phyloP scores from a whole-genome alignment of 2,329 filamentous ascomycete species.

The Capronia americana region DNA sequence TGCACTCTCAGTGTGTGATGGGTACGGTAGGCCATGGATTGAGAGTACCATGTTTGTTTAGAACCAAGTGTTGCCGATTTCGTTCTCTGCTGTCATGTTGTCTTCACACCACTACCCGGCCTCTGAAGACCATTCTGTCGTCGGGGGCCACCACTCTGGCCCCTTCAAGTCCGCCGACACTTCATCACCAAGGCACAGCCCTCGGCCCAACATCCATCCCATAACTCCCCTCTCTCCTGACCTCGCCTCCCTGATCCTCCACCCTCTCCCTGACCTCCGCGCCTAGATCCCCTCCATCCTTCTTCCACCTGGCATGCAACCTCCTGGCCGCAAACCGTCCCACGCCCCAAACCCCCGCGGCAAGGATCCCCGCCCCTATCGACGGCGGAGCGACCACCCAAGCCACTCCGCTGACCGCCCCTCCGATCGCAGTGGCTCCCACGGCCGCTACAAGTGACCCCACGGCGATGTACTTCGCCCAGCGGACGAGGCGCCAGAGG shows the following conservation, averaged over 20 bases:
- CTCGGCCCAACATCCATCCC: slow-evolving; percentile 35
- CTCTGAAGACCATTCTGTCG: not conserved
- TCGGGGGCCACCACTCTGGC: not conserved
- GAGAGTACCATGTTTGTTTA: not conserved
- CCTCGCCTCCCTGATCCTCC: slow-evolving; percentile 26
- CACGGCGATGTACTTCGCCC: slow-evolving; percentile 39
- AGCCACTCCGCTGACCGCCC: slow-evolving; percentile 35
- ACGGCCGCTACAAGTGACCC: slow-evolving; percentile 37
- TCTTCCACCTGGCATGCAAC: slow-evolving; percentile 36
- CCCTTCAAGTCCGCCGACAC: no score
- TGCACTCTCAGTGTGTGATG: not conserved
- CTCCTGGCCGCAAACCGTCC: slow-evolving; percentile 36
- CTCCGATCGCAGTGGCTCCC: slow-evolving; percentile 37
- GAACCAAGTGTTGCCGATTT: not conserved
- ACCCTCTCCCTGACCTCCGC: slow-evolving; percentile 31
- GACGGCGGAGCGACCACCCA: slow-evolving; percentile 38
- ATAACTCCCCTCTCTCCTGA: slow-evolving; percentile 31
- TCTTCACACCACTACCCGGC: not conserved
- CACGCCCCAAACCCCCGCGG: slow-evolving; percentile 37
- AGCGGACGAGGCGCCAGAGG: slow-evolving; percentile 40
- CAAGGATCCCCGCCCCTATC: slow-evolving; percentile 36
- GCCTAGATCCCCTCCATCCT: slow-evolving; percentile 32
- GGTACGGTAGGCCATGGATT: not conserved
- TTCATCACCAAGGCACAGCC: slow-evolving; percentile 34
- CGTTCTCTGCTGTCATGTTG: not conserved